Conservation (phyloP, 306 rosid species). For the Cicer arietinum region DNA sequence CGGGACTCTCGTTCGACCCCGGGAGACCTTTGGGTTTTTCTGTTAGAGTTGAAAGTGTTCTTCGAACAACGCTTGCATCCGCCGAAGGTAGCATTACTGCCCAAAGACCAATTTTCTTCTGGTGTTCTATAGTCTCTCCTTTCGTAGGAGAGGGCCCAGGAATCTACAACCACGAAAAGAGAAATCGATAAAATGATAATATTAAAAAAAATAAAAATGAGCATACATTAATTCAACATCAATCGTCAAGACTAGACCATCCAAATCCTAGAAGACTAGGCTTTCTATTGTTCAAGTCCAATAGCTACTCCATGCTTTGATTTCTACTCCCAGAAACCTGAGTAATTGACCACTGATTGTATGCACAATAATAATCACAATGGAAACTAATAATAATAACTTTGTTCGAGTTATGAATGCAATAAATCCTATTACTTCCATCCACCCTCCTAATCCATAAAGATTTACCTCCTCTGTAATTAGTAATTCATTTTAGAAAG, state of each 20-base stretch:
- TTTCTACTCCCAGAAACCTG: background rate
- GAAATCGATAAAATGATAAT: background rate
- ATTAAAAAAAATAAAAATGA: background rate
- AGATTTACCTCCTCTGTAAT: background rate
- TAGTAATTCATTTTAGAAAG: no score
- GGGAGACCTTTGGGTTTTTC: constrained; percentile 74
- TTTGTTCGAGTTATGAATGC: background rate
- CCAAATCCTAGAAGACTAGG: background rate
- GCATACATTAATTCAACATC: background rate
- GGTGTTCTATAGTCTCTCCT: constrained; percentile 69
- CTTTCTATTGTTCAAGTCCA: background rate
- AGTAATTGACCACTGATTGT: background rate
- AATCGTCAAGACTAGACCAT: background rate
- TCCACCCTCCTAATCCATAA: background rate
- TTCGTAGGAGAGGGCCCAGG: constrained; percentile 80
- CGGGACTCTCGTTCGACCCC: constrained; percentile 63
- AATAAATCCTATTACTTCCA: background rate
- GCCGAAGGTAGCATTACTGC: constrained; percentile 86
- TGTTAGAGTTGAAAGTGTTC: constrained; percentile 69
- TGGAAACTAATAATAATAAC: background rate
- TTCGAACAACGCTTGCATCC: constrained; percentile 75
- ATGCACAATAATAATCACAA: background rate
- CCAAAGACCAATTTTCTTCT: constrained; percentile 74
- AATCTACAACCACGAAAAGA: constrained; percentile 55
- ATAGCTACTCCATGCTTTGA: background rate